Evolutionary conservation across 2,329 filamentous ascomycete species (phyloP).

Genomic region (Lasiodiplodia gonubiensis): DNA sequence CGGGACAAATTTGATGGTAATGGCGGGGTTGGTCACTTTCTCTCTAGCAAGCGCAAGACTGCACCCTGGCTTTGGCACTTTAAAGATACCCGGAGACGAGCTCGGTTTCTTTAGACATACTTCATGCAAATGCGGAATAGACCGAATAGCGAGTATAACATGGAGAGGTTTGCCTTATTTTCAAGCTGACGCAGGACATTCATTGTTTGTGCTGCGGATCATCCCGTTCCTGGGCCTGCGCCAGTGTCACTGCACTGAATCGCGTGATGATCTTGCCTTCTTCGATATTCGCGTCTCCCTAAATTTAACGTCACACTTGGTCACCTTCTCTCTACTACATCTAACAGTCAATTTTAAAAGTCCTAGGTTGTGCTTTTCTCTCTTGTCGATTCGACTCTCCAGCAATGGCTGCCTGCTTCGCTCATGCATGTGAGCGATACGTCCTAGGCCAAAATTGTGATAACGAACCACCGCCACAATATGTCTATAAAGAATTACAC

Average conservation of each 20-base stretch:
- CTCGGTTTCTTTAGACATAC: not conserved
- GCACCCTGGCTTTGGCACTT: not conserved
- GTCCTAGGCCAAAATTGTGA: not conserved
- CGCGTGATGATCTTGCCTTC: constrained; percentile 16
- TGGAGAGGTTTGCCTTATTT: not conserved
- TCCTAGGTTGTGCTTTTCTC: no score
- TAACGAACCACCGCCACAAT: not conserved
- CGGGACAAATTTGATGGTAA: not conserved
- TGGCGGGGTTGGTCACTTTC: not conserved
- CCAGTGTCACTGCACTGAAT: constrained; percentile 3
- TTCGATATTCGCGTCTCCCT: not conserved
- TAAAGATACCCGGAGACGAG: not conserved
- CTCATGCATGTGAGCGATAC: not conserved
- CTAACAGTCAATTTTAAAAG: not conserved
- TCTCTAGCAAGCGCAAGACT: not conserved
- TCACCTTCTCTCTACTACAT: not conserved
- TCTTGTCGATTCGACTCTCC: not conserved
- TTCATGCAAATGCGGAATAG: not conserved
- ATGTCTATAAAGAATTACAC: constrained; percentile 6
- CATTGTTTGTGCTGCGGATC: not conserved
- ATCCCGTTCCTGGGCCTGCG: not conserved
- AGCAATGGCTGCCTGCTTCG: not conserved
- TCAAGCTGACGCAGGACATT: not conserved
- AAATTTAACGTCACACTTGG: not conserved
- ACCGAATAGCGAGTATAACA: not conserved